Percentiles rank a stretch among this genome's conserved stretches.
phyloP scores from a whole-genome alignment of 163 green algal species.

The Volvox carteri region DNA sequence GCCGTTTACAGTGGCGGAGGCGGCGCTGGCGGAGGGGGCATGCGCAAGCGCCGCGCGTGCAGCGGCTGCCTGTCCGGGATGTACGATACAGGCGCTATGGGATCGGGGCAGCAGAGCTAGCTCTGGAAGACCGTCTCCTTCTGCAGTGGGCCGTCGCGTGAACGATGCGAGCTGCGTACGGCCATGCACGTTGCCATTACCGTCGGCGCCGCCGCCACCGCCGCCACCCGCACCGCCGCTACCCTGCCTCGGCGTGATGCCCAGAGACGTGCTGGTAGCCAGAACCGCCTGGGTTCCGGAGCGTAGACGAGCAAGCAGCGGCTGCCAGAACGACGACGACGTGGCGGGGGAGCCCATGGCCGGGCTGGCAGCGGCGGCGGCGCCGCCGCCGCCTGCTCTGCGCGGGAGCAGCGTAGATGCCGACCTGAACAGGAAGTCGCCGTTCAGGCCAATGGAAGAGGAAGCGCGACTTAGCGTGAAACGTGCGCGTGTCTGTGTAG shows the following conservation, averaged over 20 bases:
- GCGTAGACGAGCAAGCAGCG: background rate
- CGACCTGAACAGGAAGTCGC: background rate
- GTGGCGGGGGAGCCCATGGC: background rate
- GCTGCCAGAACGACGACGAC: slow-evolving; percentile 15
- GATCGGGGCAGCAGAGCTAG: background rate
- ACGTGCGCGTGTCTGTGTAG: background rate
- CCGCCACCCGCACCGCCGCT: background rate
- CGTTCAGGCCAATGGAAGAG: background rate
- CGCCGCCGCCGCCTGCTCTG: background rate
- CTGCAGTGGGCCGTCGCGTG: background rate
- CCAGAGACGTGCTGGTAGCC: background rate
- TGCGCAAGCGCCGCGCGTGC: background rate
- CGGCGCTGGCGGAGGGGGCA: background rate
- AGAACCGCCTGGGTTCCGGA: background rate
- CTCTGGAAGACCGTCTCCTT: background rate
- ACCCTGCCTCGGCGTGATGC: background rate
- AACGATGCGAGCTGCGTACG: background rate
- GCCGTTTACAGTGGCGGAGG: background rate
- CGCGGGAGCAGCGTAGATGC: background rate
- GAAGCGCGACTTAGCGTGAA: background rate
- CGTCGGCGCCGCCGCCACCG: background rate
- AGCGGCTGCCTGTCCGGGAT: background rate
- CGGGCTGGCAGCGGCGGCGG: background rate
- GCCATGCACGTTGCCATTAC: background rate
- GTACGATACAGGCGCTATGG: slow-evolving; percentile 6